phyloP scores from a whole-genome alignment of 768 basidiomycete genomes.

The Xanthoconium stramineum region DNA sequence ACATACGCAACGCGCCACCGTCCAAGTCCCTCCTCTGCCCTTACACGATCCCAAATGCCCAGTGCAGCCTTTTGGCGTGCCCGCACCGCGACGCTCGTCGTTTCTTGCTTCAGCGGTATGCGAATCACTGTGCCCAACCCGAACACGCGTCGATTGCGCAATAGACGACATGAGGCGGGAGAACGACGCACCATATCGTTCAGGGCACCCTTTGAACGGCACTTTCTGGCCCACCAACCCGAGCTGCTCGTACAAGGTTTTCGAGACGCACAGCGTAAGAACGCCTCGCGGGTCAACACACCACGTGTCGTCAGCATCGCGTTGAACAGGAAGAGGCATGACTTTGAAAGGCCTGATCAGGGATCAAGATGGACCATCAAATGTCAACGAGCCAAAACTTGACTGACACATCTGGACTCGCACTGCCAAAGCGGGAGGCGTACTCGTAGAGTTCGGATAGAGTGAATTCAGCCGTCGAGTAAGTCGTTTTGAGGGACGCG shows the following conservation, averaged over 20 bases:
- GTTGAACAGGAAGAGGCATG: slow-evolving; percentile 22
- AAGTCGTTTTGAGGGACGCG: slow-evolving; percentile 39
- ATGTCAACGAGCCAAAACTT: not conserved
- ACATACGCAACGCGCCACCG: slow-evolving; percentile 47
- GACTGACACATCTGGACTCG: slow-evolving; percentile 14
- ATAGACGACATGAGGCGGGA: not conserved
- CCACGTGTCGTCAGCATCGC: slow-evolving; percentile 56
- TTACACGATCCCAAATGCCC: slow-evolving; percentile 46
- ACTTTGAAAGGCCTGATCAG: slow-evolving; percentile 37
- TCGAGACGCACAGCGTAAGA: slow-evolving; percentile 53
- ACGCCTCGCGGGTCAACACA: slow-evolving; percentile 63
- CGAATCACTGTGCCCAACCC: slow-evolving; percentile 40
- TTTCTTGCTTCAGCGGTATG: slow-evolving; percentile 40
- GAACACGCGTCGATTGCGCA: not conserved
- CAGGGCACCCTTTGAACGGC: slow-evolving; percentile 48
- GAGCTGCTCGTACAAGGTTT: slow-evolving; percentile 56
- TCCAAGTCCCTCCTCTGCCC: slow-evolving; percentile 31
- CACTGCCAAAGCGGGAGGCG: slow-evolving; percentile 23
- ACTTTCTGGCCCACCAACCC: slow-evolving; percentile 57
- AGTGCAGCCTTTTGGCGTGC: slow-evolving; percentile 41
- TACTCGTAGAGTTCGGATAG: slow-evolving; percentile 44
- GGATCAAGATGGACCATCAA: not conserved
- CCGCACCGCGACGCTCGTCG: slow-evolving; percentile 35
- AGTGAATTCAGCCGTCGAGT: slow-evolving; percentile 42
- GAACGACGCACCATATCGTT: slow-evolving; percentile 44